Conservation (phyloP, 2,329 filamentous ascomycete genomes). For the Calonectria pseudoreteaudii region DNA sequence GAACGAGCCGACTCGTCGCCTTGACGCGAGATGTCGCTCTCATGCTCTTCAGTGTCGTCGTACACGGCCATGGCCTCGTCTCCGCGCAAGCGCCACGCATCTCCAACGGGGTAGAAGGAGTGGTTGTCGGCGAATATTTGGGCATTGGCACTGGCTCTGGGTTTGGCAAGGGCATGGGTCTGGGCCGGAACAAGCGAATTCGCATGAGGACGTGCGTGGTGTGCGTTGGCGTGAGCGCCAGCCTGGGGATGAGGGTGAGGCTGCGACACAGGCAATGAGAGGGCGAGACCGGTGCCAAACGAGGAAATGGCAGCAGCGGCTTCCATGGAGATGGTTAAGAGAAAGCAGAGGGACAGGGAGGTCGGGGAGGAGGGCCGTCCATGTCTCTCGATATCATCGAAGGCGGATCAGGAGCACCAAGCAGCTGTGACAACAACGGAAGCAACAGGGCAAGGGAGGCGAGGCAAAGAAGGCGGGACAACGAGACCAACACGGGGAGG, state of each 20-base stretch:
- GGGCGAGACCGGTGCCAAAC: conserved; percentile 10
- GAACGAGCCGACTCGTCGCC: conserved; percentile 45
- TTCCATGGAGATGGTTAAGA: conserved; percentile 34
- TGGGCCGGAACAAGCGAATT: conserved; percentile 13
- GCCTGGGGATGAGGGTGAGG: conserved; percentile 19
- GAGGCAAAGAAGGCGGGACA: background rate
- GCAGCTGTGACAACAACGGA: background rate
- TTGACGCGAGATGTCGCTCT: conserved; percentile 43
- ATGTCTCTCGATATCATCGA: conserved; percentile 29
- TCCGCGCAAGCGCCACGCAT: conserved; percentile 31
- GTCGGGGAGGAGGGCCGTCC: conserved; percentile 31
- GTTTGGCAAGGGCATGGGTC: conserved; percentile 13
- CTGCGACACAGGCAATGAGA: conserved; percentile 20
- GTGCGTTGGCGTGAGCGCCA: conserved; percentile 24
- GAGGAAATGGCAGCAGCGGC: conserved; percentile 20
- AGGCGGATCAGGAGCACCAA: background rate
- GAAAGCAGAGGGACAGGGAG: conserved; percentile 16
- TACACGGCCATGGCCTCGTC: conserved; percentile 34
- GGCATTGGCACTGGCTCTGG: conserved; percentile 17
- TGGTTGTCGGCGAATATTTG: conserved; percentile 23
- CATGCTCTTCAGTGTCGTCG: conserved; percentile 39
- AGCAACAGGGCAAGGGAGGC: background rate
- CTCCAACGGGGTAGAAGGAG: conserved; percentile 22
- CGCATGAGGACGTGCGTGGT: conserved; percentile 21
- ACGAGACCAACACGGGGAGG: background rate